Evolutionary conservation across 192 early-diverging fungal genomes (phyloP), one percentile per base, ranked within the genome.

Genomic region (Blastocladiella britannica): DNA sequence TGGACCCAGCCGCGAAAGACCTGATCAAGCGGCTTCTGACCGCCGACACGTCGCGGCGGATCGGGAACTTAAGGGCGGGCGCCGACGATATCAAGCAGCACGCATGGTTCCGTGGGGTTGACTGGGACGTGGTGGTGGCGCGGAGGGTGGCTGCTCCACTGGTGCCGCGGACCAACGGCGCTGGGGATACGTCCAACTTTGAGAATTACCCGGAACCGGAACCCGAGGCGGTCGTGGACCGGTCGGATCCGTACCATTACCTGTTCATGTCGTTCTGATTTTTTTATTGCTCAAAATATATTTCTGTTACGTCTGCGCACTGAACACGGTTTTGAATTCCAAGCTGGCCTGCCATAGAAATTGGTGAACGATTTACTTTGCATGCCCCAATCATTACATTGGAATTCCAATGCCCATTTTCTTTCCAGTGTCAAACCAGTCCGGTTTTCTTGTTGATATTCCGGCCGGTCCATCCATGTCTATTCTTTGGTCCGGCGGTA

Each of bases 181-280:
- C 90, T 15, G 92, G 92, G 31, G 94, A 98, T 67, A 91, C 94
- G 6, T 77, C 89, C 61, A 94, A 97, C 70, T 97, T 97, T 79
- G 93, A 97, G 76, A 84, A 80, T 67, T 97, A 97, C 72, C 87
- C 91, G 26, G 91, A 97, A 64, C 73, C 79, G 18, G 28, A 54
- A 12, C 54, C 54, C 15, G 54, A 54, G 26, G 15, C 26, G 2
- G 37, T 20, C 1, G 37, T 20, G 15, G n/a, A 9, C 15, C n/a
- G n/a, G n/a, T 9, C 37, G 15, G 37, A 47, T 6, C 37, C 37
- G 37, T 47, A 20, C 37, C 15, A 20, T 9, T 47, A 47, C 37
- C 37, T 47, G 37, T 47, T 47, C 37, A 47, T 9, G 15, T 20
- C 37, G 37, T 47, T 47, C 4, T 47, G n/a, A n/a, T n/a, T n/a